Evolutionary conservation across 768 basidiomycete species (phyloP).

Genomic region (Tylopilus rubrobrunneus): DNA sequence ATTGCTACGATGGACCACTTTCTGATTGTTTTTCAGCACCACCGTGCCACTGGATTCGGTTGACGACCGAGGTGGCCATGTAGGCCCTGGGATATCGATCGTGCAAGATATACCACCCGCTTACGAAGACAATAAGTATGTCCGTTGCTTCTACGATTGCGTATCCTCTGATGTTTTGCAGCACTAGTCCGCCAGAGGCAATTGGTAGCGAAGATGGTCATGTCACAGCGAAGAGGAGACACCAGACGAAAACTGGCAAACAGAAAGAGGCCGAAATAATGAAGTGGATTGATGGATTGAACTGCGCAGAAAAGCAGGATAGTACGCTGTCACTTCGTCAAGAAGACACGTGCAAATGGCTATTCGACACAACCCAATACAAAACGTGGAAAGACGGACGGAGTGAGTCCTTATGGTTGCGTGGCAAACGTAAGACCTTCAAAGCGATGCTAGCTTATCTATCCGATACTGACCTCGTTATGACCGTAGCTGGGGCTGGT

Average conservation of each 20-base stretch:
- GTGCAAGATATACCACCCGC: too few species aligned
- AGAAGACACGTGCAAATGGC: slow-evolving; percentile 1
- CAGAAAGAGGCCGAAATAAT: background rate
- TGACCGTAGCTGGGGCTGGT: slow-evolving; percentile 1
- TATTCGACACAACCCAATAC: slow-evolving; percentile 2
- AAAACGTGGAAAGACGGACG: background rate
- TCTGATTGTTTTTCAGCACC: background rate
- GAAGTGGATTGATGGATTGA: slow-evolving; percentile 2
- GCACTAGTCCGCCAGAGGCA: background rate
- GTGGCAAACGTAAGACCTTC: background rate
- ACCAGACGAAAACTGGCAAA: background rate
- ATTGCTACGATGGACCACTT: too few species aligned
- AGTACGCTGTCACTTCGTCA: background rate
- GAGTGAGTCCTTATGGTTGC: slow-evolving; percentile 1
- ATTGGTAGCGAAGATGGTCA: background rate
- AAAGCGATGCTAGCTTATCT: too few species aligned
- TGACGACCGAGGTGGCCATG: too few species aligned
- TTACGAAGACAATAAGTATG: background rate
- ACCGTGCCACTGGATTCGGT: background rate
- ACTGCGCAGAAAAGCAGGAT: slow-evolving; percentile 5
- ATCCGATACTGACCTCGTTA: background rate
- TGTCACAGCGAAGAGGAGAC: background rate
- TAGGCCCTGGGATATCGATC: background rate
- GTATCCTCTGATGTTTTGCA: background rate
- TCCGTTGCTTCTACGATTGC: background rate